These are phyloP conservation scores for Cladobotryum protrusum DNA, from an alignment of 2,329 filamentous ascomycete genomes.

Conservation along the genomic window DNA sequence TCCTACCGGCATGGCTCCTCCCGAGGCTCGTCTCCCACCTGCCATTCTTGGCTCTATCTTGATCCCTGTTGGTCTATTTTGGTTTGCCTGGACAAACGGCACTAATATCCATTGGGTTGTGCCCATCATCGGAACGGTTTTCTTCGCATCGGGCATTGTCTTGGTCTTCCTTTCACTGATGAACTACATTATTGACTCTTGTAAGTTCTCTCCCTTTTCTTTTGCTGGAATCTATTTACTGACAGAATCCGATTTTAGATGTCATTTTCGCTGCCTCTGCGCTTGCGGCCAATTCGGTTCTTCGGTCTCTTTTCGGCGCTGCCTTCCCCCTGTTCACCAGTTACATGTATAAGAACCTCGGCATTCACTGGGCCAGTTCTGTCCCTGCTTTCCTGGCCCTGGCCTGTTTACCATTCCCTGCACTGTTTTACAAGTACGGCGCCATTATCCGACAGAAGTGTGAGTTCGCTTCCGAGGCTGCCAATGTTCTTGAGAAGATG, in stretches of 20 bases:
- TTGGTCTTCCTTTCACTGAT: conserved; percentile 60
- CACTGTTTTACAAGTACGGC: conserved; percentile 71
- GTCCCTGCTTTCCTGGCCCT: conserved; percentile 70
- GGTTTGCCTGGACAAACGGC: conserved; percentile 60
- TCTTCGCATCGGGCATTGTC: conserved; percentile 53
- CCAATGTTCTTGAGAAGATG: conserved; percentile 49
- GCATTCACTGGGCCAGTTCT: conserved; percentile 70
- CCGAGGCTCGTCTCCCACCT: conserved; percentile 57
- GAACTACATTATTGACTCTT: conserved; percentile 63
- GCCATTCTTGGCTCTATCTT: conserved; percentile 52
- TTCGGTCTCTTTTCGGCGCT: conserved; percentile 66
- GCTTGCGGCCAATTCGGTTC: conserved; percentile 64
- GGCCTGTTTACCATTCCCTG: conserved; percentile 66
- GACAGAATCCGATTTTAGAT: conserved; percentile 29
- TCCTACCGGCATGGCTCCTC: conserved; percentile 51
- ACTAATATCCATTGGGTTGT: conserved; percentile 53
- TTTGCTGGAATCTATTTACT: conserved; percentile 5
- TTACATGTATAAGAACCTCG: conserved; percentile 51
- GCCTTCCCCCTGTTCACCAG: conserved; percentile 68
- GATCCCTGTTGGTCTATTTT: conserved; percentile 56
- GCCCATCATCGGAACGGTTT: conserved; percentile 34
- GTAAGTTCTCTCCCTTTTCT: conserved; percentile 18
- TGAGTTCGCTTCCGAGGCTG: conserved; percentile 63
- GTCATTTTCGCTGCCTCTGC: conserved; percentile 72
- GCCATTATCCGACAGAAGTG: conserved; percentile 55